Percentiles rank a stretch among this genome's conserved stretches.
Evolutionary conservation across 2,329 filamentous ascomycete genomes (phyloP).

Genomic region (Ophiocordyceps camponoti-leonardi): DNA sequence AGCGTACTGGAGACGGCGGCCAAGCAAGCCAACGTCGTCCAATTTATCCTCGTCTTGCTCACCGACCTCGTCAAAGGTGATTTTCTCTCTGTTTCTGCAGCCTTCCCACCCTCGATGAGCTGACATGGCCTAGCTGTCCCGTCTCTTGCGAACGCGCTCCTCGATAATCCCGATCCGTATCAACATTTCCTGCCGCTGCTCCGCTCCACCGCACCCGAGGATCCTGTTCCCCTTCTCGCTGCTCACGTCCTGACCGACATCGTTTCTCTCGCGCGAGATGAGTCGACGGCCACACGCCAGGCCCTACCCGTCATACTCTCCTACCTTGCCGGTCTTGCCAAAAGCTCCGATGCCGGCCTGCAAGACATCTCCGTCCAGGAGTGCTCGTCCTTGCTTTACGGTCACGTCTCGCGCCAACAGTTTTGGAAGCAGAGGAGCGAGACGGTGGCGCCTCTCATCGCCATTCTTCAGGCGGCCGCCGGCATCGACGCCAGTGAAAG

Average conservation of each 20-base stretch:
- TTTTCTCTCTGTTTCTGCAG: slow-evolving; percentile 6
- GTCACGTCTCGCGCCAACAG: slow-evolving; percentile 52
- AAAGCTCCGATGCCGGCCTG: slow-evolving; percentile 71
- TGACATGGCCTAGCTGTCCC: slow-evolving; percentile 47
- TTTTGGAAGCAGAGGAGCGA: slow-evolving; percentile 88
- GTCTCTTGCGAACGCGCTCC: slow-evolving; percentile 56
- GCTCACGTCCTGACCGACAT: slow-evolving; percentile 74
- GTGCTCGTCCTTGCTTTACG: slow-evolving; percentile 72
- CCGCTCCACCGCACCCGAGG: slow-evolving; percentile 56
- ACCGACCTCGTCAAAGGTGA: slow-evolving; percentile 76
- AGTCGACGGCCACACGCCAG: slow-evolving; percentile 48
- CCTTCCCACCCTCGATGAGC: not conserved
- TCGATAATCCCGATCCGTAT: slow-evolving; percentile 63
- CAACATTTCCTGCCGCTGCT: slow-evolving; percentile 72
- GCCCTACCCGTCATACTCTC: slow-evolving; percentile 70
- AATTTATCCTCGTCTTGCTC: slow-evolving; percentile 84
- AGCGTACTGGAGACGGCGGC: slow-evolving; percentile 70
- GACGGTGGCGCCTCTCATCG: slow-evolving; percentile 65
- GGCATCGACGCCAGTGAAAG: slow-evolving; percentile 50
- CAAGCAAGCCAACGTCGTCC: slow-evolving; percentile 77
- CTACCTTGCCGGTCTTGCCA: slow-evolving; percentile 71
- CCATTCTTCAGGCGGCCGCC: slow-evolving; percentile 66
- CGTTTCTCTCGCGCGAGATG: slow-evolving; percentile 49
- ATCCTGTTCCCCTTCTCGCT: slow-evolving; percentile 76
- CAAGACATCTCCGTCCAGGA: slow-evolving; percentile 93